phyloP scores from a whole-genome alignment of 179 eudicot genomes.

The Silene vulgaris region DNA sequence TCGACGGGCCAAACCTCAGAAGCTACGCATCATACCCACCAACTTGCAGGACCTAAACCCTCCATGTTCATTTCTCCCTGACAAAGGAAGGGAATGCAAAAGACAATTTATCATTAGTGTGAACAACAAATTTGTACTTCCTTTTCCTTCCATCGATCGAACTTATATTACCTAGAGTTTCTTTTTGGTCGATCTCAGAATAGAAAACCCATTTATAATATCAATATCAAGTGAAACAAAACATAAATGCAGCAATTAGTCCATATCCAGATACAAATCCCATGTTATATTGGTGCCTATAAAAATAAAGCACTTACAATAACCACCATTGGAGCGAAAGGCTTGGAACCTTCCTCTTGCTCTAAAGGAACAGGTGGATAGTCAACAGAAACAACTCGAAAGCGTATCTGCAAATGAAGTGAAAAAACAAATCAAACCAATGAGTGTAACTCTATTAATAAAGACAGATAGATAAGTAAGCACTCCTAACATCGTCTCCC shows the following conservation, averaged over 20 bases:
- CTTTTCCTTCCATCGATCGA: too few relatives aligned
- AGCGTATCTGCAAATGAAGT: conserved; percentile 58
- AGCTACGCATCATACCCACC: conserved; percentile 47
- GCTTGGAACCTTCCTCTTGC: conserved; percentile 51
- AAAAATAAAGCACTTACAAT: conserved; percentile 45
- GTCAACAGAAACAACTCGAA: conserved; percentile 49
- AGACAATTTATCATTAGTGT: too few relatives aligned
- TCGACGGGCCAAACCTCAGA: not conserved
- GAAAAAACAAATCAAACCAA: conserved; percentile 10
- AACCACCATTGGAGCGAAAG: conserved; percentile 85
- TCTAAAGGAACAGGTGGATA: conserved; percentile 71
- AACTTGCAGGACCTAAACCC: conserved; percentile 65
- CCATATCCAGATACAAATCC: too few relatives aligned
- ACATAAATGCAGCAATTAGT: too few relatives aligned
- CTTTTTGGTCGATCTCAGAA: not conserved
- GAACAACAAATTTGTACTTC: not conserved
- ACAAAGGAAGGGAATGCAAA: not conserved
- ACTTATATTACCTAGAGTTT: not conserved
- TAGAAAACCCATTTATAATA: not conserved
- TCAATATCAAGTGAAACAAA: not conserved
- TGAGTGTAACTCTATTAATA: conserved; percentile 12
- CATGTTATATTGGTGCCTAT: too few relatives aligned
- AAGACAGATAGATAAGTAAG: not conserved
- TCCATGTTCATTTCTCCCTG: conserved; percentile 63
- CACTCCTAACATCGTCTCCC: conserved; percentile 48